phyloP scores from a whole-genome alignment of 73 alveolate genomes.

The Paramecium bursaria region DNA sequence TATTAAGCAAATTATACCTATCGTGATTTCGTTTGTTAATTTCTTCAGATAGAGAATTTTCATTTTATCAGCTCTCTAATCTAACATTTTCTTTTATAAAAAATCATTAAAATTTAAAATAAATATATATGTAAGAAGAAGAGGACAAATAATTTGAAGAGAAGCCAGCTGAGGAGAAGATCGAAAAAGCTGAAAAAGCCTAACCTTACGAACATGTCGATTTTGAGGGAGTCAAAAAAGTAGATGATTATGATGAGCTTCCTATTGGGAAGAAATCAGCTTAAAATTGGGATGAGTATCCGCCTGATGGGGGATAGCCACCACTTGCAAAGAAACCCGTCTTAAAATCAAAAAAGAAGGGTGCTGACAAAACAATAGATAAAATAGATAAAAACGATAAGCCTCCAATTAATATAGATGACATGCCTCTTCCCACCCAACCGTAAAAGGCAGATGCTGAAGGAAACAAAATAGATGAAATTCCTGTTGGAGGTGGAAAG shows the following conservation, averaged over 20 bases:
- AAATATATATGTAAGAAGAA: conserved; percentile 44
- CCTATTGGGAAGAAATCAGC: conserved; percentile 37
- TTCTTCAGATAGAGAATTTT: too few relatives aligned
- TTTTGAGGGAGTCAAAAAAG: conserved; percentile 5
- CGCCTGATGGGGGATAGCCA: conserved; percentile 36
- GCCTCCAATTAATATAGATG: background rate
- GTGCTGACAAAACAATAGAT: background rate
- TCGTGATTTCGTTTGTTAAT: too few relatives aligned
- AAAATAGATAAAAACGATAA: background rate
- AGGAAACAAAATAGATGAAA: conserved; percentile 32
- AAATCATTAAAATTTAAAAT: conserved; percentile 33
- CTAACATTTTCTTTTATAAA: too few relatives aligned
- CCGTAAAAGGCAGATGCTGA: background rate
- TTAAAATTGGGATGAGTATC: conserved; percentile 26
- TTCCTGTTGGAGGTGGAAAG: conserved; percentile 73
- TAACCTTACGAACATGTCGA: conserved; percentile 51
- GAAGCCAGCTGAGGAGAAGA: background rate
- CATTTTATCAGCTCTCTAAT: too few relatives aligned
- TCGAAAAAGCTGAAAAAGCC: conserved; percentile 33
- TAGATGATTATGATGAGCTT: conserved; percentile 26
- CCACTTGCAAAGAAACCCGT: conserved; percentile 3
- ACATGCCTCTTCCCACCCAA: background rate
- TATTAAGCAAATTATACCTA: too few relatives aligned
- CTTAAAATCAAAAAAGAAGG: background rate
- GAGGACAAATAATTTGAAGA: background rate